Evolutionary conservation across 2,329 filamentous ascomycete genomes (phyloP).

Genomic region (Ambrosiella beaveri): DNA sequence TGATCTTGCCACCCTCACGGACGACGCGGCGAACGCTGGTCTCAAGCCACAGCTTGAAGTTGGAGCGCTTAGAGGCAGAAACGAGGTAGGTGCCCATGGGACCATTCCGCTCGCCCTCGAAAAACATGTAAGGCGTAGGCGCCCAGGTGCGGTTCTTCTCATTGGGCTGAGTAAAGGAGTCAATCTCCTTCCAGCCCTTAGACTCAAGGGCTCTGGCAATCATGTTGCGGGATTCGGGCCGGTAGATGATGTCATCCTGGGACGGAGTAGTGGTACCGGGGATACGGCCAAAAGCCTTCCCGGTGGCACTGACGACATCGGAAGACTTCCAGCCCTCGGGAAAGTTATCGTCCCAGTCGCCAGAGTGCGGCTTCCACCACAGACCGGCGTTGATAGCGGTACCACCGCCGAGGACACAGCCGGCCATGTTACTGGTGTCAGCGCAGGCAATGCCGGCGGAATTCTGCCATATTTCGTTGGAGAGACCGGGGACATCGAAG

Average conservation of each 20-base stretch:
- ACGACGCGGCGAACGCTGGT: slow-evolving; percentile 51
- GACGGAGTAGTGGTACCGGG: slow-evolving; percentile 52
- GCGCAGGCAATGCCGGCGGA: slow-evolving; percentile 46
- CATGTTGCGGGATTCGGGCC: slow-evolving; percentile 48
- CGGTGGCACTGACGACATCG: slow-evolving; percentile 42
- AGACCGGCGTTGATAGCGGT: slow-evolving; percentile 50
- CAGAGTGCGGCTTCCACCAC: slow-evolving; percentile 46
- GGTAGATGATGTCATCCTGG: slow-evolving; percentile 46
- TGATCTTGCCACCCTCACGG: slow-evolving; percentile 42
- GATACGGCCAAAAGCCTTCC: slow-evolving; percentile 50
- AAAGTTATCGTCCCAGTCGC: slow-evolving; percentile 58
- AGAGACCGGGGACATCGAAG: slow-evolving; percentile 55
- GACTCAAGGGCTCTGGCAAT: slow-evolving; percentile 40
- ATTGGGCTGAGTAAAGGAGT: slow-evolving; percentile 40
- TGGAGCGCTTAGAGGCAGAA: slow-evolving; percentile 36
- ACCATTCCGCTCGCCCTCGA: slow-evolving; percentile 47
- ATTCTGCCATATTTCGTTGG: slow-evolving; percentile 52
- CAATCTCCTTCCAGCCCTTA: slow-evolving; percentile 41
- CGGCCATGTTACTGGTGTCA: slow-evolving; percentile 57
- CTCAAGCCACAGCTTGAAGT: slow-evolving; percentile 51
- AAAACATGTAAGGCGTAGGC: slow-evolving; percentile 50
- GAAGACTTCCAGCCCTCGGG: slow-evolving; percentile 51
- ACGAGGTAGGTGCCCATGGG: slow-evolving; percentile 57
- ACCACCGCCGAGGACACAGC: slow-evolving; percentile 52
- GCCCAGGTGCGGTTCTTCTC: slow-evolving; percentile 49